Evolutionary conservation across 2,329 filamentous ascomycete species (phyloP), one percentile per base, ranked within the genome.

Genomic region (Sporothrix phasma): DNA sequence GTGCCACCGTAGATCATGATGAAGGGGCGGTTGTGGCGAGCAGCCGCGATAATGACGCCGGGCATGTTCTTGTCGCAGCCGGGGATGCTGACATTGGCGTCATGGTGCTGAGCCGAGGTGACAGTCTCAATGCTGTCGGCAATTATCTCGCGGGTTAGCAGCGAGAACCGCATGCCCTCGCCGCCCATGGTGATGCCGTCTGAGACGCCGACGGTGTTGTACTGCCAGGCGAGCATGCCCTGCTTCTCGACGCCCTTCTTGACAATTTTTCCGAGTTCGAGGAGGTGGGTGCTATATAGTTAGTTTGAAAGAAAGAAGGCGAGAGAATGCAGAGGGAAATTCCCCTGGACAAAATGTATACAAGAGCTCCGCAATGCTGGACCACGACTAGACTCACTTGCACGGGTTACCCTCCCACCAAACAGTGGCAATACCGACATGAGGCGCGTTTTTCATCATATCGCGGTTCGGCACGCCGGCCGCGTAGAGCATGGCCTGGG

Each of bases 1-100:
- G 90, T 90, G 45, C 93, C 93, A 60, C 93, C 93, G 74, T 97
- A 97, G 66, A 97, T 88, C 92, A 97, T 96, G 73, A 97, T 80
- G 56, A 91, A 94, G 3, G 93, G 93, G 10, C 93, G 84, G 76
- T 97, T 97, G 76, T 95, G 90, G 64, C 93, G 84, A 15, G 90
- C 90, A 72, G 94, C 92, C 0, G 89, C 92, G 87, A 96, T 96
- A 67, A 94, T 81, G 17, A 90, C 88, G 68, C 92, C 92, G 0
- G 92, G 92, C 93, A 97, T 97, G 75, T 97, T 97, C 83, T 97
- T 97, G 78, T 97, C 92, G 74, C 92, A 97, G 11, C 92, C 92
- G 0, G 93, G 92, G 69, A 97, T 93, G 34, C 90, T 87, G 73
- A 97, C 92, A 74, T 92, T 95, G 65, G 92, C 93, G 73, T 97